Conservation (phyloP, 768 basidiomycete genomes). For the Pisolithus tinctorius region DNA sequence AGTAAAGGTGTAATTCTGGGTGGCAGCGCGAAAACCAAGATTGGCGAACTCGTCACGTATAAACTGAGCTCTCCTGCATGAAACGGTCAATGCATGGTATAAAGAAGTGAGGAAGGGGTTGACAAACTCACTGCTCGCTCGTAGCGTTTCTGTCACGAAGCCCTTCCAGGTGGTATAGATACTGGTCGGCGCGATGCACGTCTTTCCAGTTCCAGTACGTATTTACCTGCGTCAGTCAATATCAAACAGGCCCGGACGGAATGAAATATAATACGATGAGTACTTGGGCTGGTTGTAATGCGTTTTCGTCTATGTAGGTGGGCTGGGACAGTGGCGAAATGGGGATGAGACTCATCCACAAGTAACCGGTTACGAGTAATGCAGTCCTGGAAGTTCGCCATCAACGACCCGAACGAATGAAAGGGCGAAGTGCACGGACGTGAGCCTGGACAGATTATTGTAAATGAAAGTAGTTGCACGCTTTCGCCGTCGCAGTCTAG, state of each 20-base stretch:
- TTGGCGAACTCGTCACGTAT: constrained; percentile 61
- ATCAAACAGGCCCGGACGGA: not conserved
- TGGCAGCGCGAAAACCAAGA: constrained; percentile 64
- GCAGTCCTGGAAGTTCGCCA: constrained; percentile 35
- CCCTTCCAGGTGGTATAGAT: constrained; percentile 61
- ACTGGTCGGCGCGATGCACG: constrained; percentile 80
- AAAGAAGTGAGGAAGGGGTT: not conserved
- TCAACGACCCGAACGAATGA: constrained; percentile 5
- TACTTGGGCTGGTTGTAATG: constrained; percentile 89
- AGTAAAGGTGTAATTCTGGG: constrained; percentile 59
- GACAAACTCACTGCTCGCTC: constrained; percentile 57
- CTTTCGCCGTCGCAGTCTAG: constrained; percentile 42
- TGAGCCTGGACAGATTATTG: constrained; percentile 25
- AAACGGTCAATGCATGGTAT: not conserved
- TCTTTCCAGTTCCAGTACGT: constrained; percentile 91
- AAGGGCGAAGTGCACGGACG: constrained; percentile 10
- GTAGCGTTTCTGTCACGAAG: constrained; percentile 59
- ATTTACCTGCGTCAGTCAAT: constrained; percentile 53
- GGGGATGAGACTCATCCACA: constrained; percentile 84
- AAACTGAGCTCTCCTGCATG: constrained; percentile 55
- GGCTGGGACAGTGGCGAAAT: constrained; percentile 51
- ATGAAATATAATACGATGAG: constrained; percentile 2
- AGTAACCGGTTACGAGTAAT: constrained; percentile 59
- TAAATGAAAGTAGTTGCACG: constrained; percentile 29
- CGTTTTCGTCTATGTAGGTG: constrained; percentile 93